Evolutionary conservation across 768 basidiomycete genomes (phyloP).

Genomic region (Amanita subjunquillea): DNA sequence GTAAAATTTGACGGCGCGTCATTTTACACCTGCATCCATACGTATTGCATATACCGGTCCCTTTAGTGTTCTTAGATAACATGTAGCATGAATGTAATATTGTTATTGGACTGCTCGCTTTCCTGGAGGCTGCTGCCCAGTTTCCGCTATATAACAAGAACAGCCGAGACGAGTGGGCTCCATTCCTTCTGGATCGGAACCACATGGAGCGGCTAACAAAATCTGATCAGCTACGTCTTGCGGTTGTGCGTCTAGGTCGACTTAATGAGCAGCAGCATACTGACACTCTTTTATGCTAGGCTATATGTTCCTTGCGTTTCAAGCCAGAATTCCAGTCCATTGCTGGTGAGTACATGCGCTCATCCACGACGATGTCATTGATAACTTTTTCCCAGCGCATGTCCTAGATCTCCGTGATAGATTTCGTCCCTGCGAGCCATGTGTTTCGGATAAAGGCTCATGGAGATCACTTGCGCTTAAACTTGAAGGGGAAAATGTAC

Average conservation of each 20-base stretch:
- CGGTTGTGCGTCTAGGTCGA: constrained; percentile 22
- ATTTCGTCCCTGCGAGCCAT: constrained; percentile 19
- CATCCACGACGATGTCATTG: background rate
- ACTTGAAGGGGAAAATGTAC: constrained; percentile 27
- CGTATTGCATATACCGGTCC: background rate
- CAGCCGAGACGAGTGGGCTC: no score
- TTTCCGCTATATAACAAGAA: no score
- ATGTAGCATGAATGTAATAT: background rate
- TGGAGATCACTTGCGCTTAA: constrained; percentile 34
- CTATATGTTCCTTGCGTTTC: constrained; percentile 32
- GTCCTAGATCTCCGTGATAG: constrained; percentile 27
- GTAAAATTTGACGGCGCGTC: background rate
- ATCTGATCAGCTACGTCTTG: constrained; percentile 28
- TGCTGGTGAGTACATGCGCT: constrained; percentile 21
- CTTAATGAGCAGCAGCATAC: background rate
- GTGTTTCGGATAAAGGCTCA: constrained; percentile 13
- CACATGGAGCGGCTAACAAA: background rate
- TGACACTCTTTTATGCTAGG: constrained; percentile 19
- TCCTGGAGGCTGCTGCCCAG: no score
- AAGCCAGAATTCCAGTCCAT: constrained; percentile 32
- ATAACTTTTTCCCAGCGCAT: constrained; percentile 23
- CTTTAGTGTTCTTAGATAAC: background rate
- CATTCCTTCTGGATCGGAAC: no score
- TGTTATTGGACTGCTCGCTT: background rate
- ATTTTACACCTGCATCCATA: background rate